A percentile compares a stretch with the other conserved stretches of the same genome.
Conservation (phyloP, 2,329 filamentous ascomycete species). For the Fusarium austroafricanum region DNA sequence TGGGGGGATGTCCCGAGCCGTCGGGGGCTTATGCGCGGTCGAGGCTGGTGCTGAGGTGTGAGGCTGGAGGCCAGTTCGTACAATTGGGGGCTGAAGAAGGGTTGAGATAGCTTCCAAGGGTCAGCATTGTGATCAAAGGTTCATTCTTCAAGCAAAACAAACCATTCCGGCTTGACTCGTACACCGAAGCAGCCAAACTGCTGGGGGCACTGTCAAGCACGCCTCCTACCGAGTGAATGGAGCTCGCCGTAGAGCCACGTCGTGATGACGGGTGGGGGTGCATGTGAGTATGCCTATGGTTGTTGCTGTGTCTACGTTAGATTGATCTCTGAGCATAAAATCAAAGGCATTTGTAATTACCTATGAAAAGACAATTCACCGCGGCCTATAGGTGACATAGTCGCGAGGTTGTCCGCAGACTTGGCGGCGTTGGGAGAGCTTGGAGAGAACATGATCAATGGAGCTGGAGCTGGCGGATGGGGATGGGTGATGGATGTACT, state of each 20-base stretch:
- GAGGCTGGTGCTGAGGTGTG: slow-evolving; percentile 76
- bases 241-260: slow-evolving; percentile 87
- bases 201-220: slow-evolving; percentile 76
- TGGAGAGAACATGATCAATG: slow-evolving; percentile 66
- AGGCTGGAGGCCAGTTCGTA: slow-evolving; percentile 86
- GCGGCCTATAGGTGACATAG: slow-evolving; percentile 62
- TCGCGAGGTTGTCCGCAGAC: slow-evolving; percentile 73
- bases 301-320: slow-evolving; percentile 46
- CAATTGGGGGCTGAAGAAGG: slow-evolving; percentile 89
- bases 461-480: slow-evolving; percentile 12
- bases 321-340: neutral
- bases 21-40: slow-evolving; percentile 84
- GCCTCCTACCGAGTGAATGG: slow-evolving; percentile 88
- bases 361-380: slow-evolving; percentile 70
- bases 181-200: slow-evolving; percentile 66
- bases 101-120: slow-evolving; percentile 81
- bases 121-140: slow-evolving; percentile 22
- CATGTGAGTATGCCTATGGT: slow-evolving; percentile 58
- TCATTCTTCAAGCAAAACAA: slow-evolving; percentile 35
- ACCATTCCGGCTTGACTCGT: slow-evolving; percentile 89
- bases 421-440: slow-evolving; percentile 68
- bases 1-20: slow-evolving; percentile 89
- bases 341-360: slow-evolving; percentile 50
- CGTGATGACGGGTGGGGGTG: slow-evolving; percentile 64
- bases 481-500: slow-evolving; percentile 53